Percentiles rank a stretch among this genome's conserved stretches.
Evolutionary conservation across 805 yeast genomes (phyloP).

Genomic region (Suhomyces sp.): DNA sequence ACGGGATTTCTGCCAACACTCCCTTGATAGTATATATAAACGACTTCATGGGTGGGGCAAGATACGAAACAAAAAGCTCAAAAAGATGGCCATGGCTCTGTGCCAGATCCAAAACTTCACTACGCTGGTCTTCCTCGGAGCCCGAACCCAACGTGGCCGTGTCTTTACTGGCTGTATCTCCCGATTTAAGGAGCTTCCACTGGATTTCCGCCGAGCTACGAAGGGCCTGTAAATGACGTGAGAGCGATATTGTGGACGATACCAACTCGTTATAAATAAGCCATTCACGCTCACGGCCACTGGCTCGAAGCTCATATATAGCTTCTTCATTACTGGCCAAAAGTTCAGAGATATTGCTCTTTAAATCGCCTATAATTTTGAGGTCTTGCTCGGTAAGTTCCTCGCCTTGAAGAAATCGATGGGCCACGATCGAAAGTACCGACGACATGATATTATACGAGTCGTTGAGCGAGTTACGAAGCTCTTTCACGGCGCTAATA

Average conservation of each 20-base stretch:
- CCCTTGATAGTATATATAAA: conserved; percentile 61
- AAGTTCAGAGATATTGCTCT: conserved; percentile 38
- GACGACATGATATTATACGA: conserved; percentile 52
- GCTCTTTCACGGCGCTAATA: conserved; percentile 46
- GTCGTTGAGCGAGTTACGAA: conserved; percentile 48
- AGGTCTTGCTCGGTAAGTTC: conserved; percentile 40
- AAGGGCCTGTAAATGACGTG: conserved; percentile 63
- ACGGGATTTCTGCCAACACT: conserved; percentile 59
- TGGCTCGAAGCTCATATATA: conserved; percentile 52
- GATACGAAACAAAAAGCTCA: conserved; percentile 60
- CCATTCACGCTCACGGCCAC: conserved; percentile 58
- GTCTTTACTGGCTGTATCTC: background rate
- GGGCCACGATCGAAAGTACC: conserved; percentile 44
- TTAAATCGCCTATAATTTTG: conserved; percentile 35
- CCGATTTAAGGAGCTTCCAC: conserved; percentile 45
- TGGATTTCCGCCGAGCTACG: conserved; percentile 68
- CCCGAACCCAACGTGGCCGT: background rate
- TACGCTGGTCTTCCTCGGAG: background rate
- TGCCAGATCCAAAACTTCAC: background rate
- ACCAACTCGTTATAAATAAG: conserved; percentile 44
- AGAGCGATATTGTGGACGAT: conserved; percentile 48
- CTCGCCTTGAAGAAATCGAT: conserved; percentile 50
- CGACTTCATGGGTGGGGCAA: conserved; percentile 73
- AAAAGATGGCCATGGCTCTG: conserved; percentile 44
- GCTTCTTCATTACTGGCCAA: conserved; percentile 53